Evolutionary conservation across 176 grass and related monocot genomes (phyloP).

Genomic region (Microstegium vimineum): DNA sequence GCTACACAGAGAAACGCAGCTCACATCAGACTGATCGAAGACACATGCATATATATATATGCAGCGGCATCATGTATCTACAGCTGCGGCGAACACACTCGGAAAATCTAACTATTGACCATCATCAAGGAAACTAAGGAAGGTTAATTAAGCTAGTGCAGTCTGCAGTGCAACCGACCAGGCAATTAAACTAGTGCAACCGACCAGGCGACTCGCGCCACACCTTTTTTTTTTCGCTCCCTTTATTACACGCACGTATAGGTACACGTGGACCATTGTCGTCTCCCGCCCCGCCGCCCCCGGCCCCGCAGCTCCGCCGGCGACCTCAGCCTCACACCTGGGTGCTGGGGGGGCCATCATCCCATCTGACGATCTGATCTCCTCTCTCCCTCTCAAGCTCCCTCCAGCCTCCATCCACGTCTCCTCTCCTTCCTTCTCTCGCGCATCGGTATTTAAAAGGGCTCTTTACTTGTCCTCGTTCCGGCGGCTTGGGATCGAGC

Average conservation of each 20-base stretch:
- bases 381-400: background rate
- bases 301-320: conserved; percentile 2
- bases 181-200: background rate
- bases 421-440: background rate
- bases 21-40: too few relatives aligned
- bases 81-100: too few relatives aligned
- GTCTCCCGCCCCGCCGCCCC: background rate
- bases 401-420: conserved; percentile 16
- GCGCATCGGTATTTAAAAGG: conserved; percentile 21
- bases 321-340: conserved; percentile 34
- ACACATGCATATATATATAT: too few relatives aligned
- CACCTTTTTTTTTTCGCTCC: background rate
- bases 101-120: too few relatives aligned
- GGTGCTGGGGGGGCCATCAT: background rate
- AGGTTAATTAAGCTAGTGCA: too few relatives aligned
- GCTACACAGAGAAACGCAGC: too few relatives aligned
- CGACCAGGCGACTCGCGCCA: conserved; percentile 20
- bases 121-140: too few relatives aligned
- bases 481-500: background rate
- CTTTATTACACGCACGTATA: background rate
- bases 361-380: conserved; percentile 12
- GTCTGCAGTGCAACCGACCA: too few relatives aligned
- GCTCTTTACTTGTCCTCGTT: background rate
- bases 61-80: too few relatives aligned
- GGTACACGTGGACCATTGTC: conserved; percentile 35